Percentiles rank a stretch among this genome's conserved stretches.
These are phyloP conservation scores for Candida oleophila DNA, from an alignment of 805 yeast genomes.

Conservation along the genomic window DNA sequence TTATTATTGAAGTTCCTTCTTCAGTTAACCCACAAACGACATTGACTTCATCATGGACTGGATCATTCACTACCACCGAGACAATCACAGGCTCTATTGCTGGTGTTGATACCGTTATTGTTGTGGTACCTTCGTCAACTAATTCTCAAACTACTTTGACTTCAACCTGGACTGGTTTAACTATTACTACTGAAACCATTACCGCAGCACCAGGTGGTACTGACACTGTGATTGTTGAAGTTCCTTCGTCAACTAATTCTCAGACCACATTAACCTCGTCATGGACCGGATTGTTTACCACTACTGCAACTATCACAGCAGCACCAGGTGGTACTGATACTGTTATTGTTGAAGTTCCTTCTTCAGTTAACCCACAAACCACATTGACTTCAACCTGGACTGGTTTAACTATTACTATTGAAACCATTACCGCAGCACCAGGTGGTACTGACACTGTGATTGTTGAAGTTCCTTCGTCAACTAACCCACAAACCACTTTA, in stretches of 20 bases:
- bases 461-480: background rate
- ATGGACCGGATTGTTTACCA: slow-evolving; percentile 11
- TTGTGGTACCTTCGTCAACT: slow-evolving; percentile 21
- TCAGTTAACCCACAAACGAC: slow-evolving; percentile 6
- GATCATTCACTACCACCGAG: slow-evolving; percentile 12
- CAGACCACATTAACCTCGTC: slow-evolving; percentile 10
- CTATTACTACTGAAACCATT: slow-evolving; percentile 5
- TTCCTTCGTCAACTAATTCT: slow-evolving; percentile 9
- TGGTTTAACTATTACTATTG: background rate
- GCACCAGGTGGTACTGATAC: slow-evolving; percentile 11
- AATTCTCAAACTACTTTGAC: slow-evolving; percentile 13
- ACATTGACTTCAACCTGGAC: slow-evolving; percentile 1
- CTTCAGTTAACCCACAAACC: slow-evolving; percentile 4
- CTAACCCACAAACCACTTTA: background rate
- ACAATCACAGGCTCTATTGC: slow-evolving; percentile 10
- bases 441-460: slow-evolving; percentile 1
- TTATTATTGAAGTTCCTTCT: slow-evolving; percentile 8
- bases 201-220: slow-evolving; percentile 5
- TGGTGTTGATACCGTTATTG: slow-evolving; percentile 20
- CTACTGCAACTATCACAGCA: slow-evolving; percentile 9
- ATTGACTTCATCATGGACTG: slow-evolving; percentile 11
- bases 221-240: slow-evolving; percentile 5
- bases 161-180: slow-evolving; percentile 13
- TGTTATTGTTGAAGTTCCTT: slow-evolving; percentile 6
- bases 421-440: background rate